Evolutionary conservation across 2,329 filamentous ascomycete genomes (phyloP).

Genomic region (Cryphonectria naterciae): DNA sequence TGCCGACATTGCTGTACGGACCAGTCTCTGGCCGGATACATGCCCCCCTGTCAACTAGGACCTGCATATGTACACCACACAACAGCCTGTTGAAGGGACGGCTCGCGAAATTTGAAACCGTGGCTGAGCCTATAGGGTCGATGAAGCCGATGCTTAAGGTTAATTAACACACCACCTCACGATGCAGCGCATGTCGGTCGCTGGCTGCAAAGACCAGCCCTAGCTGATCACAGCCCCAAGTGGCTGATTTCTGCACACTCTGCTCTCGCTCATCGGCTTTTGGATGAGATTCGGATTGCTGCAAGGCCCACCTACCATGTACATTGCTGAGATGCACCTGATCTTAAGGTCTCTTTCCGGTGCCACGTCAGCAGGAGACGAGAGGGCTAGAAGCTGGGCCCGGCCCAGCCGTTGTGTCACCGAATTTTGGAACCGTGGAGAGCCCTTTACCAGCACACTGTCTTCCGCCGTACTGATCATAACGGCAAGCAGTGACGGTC

Average conservation of each 20-base stretch:
- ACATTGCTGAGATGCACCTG: neutral
- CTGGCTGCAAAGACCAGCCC: conserved; percentile 12
- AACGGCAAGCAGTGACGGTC: neutral
- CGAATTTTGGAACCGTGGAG: neutral
- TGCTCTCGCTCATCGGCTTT: neutral
- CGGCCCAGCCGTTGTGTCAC: neutral
- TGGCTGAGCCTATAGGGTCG: conserved; percentile 13
- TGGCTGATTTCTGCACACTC: conserved; percentile 11
- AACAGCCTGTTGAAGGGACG: conserved; percentile 20
- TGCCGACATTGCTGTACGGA: conserved; percentile 15
- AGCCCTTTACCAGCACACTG: neutral
- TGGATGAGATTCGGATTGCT: no score
- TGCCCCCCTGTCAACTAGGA: conserved; percentile 11
- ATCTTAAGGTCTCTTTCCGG: conserved; percentile 2
- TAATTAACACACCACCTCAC: conserved; percentile 16
- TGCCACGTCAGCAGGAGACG: neutral
- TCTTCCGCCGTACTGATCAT: neutral
- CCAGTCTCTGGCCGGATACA: conserved; percentile 10
- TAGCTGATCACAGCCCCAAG: conserved; percentile 18
- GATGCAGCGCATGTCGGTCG: conserved; percentile 18
- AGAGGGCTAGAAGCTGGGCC: no score
- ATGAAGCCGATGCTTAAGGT: neutral
- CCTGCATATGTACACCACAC: conserved; percentile 25
- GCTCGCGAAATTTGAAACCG: conserved; percentile 22
- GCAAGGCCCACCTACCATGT: neutral